These are phyloP conservation scores for Sequoiadendron giganteum DNA, from an alignment of 75 land plant genomes.

Conservation along the genomic window DNA sequence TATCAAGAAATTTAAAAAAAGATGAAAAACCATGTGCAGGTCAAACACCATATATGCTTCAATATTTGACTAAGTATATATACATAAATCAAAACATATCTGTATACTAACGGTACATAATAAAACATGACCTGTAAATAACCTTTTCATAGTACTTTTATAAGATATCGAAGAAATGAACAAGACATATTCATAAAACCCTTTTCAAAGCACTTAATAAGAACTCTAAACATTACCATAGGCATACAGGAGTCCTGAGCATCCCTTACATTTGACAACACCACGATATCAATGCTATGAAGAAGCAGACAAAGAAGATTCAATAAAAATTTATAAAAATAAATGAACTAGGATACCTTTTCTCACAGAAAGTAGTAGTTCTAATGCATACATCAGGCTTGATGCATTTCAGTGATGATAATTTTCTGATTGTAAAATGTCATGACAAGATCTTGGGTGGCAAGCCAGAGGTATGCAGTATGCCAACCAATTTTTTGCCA, in stretches of 20 bases:
- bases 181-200: background rate
- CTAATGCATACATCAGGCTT: slow-evolving; percentile 14
- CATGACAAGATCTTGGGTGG: slow-evolving; percentile 5
- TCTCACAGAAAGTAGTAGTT: slow-evolving; percentile 3
- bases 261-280: background rate
- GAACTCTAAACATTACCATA: background rate
- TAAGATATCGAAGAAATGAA: background rate
- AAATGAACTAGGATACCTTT: slow-evolving; percentile 7
- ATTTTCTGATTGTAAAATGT: slow-evolving; percentile 3
- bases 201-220: background rate
- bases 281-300: background rate
- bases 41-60: background rate
- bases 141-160: background rate
- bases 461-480: background rate
- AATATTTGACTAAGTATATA: background rate
- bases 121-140: background rate
- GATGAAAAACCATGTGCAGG: background rate
- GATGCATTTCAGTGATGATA: slow-evolving; percentile 3
- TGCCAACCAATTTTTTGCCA: background rate
- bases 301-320: background rate
- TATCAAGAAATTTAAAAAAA: background rate
- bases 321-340: background rate
- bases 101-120: background rate
- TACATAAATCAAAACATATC: background rate
- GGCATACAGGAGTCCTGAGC: background rate